Percentiles rank a stretch among this genome's conserved stretches.
These are phyloP conservation scores for Solanum virginianum DNA, from an alignment of 257 asterid species.

Conservation along the genomic window DNA sequence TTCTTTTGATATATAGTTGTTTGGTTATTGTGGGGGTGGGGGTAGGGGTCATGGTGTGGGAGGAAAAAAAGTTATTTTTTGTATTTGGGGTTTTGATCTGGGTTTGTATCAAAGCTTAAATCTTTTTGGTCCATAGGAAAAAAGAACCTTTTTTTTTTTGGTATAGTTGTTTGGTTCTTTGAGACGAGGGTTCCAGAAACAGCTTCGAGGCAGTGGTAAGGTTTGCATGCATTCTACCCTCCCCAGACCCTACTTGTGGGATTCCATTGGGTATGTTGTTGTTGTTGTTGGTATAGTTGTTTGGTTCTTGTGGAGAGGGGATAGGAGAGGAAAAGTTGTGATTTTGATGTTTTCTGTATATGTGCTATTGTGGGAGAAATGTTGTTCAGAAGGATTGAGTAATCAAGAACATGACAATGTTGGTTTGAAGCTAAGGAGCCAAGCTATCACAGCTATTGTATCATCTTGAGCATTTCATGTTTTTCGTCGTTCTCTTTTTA, in stretches of 20 bases:
- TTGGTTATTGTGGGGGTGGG: not conserved
- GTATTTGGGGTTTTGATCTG: not conserved
- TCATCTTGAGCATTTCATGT: not conserved
- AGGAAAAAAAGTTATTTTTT: not conserved
- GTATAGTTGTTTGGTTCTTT: not conserved
- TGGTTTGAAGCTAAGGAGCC: not conserved
- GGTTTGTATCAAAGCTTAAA: not conserved
- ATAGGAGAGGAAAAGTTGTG: fast-evolving
- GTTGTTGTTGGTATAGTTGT: not conserved
- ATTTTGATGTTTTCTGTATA: not conserved
- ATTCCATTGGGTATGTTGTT: too few species aligned
- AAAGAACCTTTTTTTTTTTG: not conserved
- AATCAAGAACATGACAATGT: not conserved
- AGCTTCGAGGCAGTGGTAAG: too few species aligned
- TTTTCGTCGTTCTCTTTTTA: not conserved
- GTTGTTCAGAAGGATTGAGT: not conserved
- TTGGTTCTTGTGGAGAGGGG: not conserved
- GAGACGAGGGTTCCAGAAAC: too few species aligned
- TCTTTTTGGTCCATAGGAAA: not conserved
- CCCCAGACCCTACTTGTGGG: too few species aligned
- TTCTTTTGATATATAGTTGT: not conserved
- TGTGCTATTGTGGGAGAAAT: not conserved
- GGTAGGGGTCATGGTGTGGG: not conserved
- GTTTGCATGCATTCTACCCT: too few species aligned
- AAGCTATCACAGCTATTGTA: not conserved